Percentiles rank a stretch among this genome's conserved stretches.
These are phyloP conservation scores for Pichia sp. DNA, from an alignment of 1,139 yeast genomes.

Conservation along the genomic window DNA sequence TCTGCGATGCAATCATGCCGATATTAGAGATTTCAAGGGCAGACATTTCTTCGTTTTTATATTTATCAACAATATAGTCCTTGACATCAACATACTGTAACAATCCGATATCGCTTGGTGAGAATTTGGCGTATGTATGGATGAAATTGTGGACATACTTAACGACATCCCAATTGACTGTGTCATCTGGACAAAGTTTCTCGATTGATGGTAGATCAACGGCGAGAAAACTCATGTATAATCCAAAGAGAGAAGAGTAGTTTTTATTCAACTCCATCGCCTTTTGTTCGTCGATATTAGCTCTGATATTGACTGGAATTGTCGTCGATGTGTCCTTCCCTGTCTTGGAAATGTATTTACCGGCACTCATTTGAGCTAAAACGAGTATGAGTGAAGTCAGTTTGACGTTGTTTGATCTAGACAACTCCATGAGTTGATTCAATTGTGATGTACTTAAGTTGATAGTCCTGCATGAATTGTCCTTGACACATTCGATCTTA, in stretches of 20 bases:
- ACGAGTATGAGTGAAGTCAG: conserved; percentile 7
- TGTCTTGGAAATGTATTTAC: not conserved
- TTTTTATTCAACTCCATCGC: conserved; percentile 1
- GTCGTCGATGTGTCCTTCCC: conserved; percentile 13
- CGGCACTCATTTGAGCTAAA: conserved; percentile 7
- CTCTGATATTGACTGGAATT: conserved; percentile 23
- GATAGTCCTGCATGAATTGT: not conserved
- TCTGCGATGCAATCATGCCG: conserved; percentile 3
- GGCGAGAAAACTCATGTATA: conserved; percentile 9
- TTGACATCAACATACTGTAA: conserved; percentile 1
- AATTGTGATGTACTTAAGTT: not conserved
- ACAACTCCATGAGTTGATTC: not conserved
- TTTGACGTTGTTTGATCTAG: conserved; percentile 1
- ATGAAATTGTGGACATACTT: conserved; percentile 4
- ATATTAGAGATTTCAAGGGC: conserved; percentile 14
- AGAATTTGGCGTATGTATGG: not conserved
- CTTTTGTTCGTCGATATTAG: conserved; percentile 6
- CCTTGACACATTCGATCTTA: not conserved
- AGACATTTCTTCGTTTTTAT: not conserved
- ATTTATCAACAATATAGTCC: not conserved
- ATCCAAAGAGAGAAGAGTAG: conserved; percentile 15
- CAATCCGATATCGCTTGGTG: conserved; percentile 1
- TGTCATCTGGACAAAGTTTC: conserved; percentile 9
- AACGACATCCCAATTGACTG: conserved; percentile 12
- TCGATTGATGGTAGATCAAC: conserved; percentile 13